A percentile compares a stretch with the other conserved stretches of the same genome.
These are phyloP conservation scores for Aspergillus chevalieri DNA, from an alignment of 2,329 filamentous ascomycete genomes.

Conservation along the genomic window DNA sequence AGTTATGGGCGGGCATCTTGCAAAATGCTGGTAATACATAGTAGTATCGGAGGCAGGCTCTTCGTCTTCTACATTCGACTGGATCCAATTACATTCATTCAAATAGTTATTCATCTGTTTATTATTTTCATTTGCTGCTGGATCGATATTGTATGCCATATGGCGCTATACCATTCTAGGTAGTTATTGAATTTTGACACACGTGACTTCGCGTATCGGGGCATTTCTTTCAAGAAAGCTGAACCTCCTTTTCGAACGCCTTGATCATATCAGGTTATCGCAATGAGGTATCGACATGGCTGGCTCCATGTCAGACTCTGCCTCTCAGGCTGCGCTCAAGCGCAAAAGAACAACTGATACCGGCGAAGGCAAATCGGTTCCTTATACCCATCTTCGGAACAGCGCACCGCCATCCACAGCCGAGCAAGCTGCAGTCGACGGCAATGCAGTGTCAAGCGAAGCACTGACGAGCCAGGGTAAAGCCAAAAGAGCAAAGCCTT, in stretches of 20 bases:
- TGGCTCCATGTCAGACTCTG: conserved; percentile 4
- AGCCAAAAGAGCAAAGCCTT: neutral
- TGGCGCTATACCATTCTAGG: neutral
- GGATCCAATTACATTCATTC: neutral
- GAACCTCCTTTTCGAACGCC: neutral
- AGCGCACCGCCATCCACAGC: neutral
- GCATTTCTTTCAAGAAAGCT: neutral
- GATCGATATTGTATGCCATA: neutral
- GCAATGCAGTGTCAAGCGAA: neutral
- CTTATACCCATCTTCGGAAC: neutral
- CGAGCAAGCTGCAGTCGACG: neutral
- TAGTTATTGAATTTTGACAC: neutral
- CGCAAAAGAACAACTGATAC: conserved; percentile 13
- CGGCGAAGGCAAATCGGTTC: neutral
- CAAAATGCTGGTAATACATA: neutral
- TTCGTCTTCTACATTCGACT: neutral
- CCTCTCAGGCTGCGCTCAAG: conserved; percentile 4
- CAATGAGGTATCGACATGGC: conserved; percentile 22
- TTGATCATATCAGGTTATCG: conserved; percentile 3
- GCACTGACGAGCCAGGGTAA: neutral
- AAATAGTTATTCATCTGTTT: conserved; percentile 34
- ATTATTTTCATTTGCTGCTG: neutral
- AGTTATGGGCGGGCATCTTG: neutral
- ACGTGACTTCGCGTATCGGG: conserved; percentile 10
- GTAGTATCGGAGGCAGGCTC: neutral